Evolutionary conservation across 2,329 filamentous ascomycete species (phyloP).

Genomic region (Magnaporthiopsis rhizophila): DNA sequence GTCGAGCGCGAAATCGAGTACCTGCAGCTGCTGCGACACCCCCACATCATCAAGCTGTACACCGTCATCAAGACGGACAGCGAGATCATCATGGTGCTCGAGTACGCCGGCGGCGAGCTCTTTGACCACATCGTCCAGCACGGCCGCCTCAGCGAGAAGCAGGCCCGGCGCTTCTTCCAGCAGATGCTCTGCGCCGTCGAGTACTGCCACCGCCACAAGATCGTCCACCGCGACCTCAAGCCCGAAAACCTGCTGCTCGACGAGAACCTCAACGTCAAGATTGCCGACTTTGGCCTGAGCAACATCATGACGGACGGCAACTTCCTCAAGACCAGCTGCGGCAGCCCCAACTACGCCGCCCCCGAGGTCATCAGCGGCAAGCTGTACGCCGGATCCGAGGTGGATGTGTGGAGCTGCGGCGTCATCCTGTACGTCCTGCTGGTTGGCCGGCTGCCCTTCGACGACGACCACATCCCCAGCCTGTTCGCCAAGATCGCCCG

Average conservation of each 20-base stretch:
- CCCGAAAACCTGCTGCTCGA: slow-evolving; percentile 95
- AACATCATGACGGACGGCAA: slow-evolving; percentile 99
- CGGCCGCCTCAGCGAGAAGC: slow-evolving; percentile 81
- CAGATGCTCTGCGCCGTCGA: slow-evolving; percentile 98
- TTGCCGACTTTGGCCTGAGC: slow-evolving; percentile 95
- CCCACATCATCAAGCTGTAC: slow-evolving; percentile 98
- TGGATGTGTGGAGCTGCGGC: slow-evolving; percentile 96
- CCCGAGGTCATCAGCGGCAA: slow-evolving; percentile 98
- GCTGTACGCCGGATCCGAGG: slow-evolving; percentile 92
- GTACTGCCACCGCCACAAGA: slow-evolving; percentile 98
- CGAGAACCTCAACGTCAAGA: slow-evolving; percentile 95
- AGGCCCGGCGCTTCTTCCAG: slow-evolving; percentile 97
- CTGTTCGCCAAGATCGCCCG: slow-evolving; percentile 97
- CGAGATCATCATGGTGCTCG: slow-evolving; percentile 98
- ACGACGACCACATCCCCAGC: slow-evolving; percentile 96
- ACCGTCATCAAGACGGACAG: slow-evolving; percentile 91
- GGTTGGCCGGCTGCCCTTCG: slow-evolving; percentile 81
- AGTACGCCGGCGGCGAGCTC: slow-evolving; percentile 92
- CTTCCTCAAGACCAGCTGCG: slow-evolving; percentile 96
- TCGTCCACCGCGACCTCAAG: slow-evolving; percentile 95
- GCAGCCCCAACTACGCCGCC: slow-evolving; percentile 95
- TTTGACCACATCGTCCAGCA: slow-evolving; percentile 98
- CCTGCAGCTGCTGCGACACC: slow-evolving; percentile 86
- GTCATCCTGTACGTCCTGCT: slow-evolving; percentile 83
- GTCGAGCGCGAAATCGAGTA: slow-evolving; percentile 99